Evolutionary conservation across 805 yeast genomes (phyloP).

Genomic region (Priceomyces haplophilus): DNA sequence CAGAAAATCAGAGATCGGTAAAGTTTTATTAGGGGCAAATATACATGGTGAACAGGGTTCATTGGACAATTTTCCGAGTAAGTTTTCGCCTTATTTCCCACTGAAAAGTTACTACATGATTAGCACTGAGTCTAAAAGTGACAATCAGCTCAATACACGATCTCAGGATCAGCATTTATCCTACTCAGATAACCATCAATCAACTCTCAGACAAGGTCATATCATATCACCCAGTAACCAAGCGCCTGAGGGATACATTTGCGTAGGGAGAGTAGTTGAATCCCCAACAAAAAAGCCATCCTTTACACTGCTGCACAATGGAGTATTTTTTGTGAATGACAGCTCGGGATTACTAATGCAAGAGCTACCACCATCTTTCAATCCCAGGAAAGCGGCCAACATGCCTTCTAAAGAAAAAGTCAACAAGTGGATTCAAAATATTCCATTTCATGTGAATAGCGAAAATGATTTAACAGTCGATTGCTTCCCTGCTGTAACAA

Average conservation of each 20-base stretch:
- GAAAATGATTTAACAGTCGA: constrained; percentile 22
- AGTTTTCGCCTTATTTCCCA: constrained; percentile 6
- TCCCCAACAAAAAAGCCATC: constrained; percentile 6
- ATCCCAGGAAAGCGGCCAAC: constrained; percentile 59
- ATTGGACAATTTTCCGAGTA: constrained; percentile 5
- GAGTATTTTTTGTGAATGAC: constrained; percentile 6
- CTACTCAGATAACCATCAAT: constrained; percentile 5
- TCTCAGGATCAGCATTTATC: not conserved
- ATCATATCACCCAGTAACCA: constrained; percentile 12
- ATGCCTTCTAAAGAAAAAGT: constrained; percentile 71
- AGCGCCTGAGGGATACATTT: constrained; percentile 14
- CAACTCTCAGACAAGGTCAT: constrained; percentile 8
- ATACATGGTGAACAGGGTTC: not conserved
- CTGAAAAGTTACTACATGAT: constrained; percentile 7
- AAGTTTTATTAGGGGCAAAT: not conserved
- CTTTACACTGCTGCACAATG: constrained; percentile 6
- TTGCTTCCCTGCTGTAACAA: constrained; percentile 50
- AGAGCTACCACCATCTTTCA: constrained; percentile 48
- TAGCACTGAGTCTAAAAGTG: constrained; percentile 5
- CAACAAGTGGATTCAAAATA: constrained; percentile 54
- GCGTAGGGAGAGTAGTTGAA: constrained; percentile 13
- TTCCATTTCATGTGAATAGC: constrained; percentile 45
- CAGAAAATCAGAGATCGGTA: not conserved
- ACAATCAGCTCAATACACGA: constrained; percentile 3
- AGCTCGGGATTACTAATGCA: constrained; percentile 1